A percentile compares a stretch with the other conserved stretches of the same genome.
These are phyloP conservation scores for Cupressus sempervirens DNA, from an alignment of 75 land plant genomes.

Conservation along the genomic window DNA sequence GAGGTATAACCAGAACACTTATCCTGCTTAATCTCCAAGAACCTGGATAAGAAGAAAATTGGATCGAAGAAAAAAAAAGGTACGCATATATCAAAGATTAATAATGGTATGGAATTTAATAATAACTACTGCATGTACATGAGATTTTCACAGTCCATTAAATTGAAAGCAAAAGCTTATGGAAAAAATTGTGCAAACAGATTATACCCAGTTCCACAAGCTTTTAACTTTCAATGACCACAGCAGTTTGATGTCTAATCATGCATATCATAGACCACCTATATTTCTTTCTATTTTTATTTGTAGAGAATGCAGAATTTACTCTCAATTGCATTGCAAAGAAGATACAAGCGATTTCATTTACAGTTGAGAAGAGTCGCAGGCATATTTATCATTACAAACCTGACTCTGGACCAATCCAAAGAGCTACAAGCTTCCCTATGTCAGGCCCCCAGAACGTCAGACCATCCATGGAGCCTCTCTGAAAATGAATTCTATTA, in stretches of 20 bases:
- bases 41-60: slow-evolving; percentile 42
- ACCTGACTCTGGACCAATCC: slow-evolving; percentile 92
- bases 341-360: background rate
- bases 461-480: slow-evolving; percentile 59
- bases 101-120: background rate
- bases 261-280: background rate
- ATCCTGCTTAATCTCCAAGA: slow-evolving; percentile 68
- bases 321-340: background rate
- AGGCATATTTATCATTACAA: slow-evolving; percentile 3
- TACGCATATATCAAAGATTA: background rate
- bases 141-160: too few relatives aligned
- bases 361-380: background rate
- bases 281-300: background rate
- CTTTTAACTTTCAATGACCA: too few relatives aligned
- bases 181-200: too few relatives aligned
- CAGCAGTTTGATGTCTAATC: background rate
- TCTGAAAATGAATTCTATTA: slow-evolving; percentile 43
- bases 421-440: slow-evolving; percentile 58
- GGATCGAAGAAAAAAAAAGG: background rate
- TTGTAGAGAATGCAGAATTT: background rate
- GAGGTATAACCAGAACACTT: slow-evolving; percentile 32
- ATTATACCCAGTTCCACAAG: too few relatives aligned
- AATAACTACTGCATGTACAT: background rate
- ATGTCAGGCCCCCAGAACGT: slow-evolving; percentile 57
- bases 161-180: too few relatives aligned